phyloP scores from a whole-genome alignment of 139 green algal species.

The Ettlia oleoabundans region DNA sequence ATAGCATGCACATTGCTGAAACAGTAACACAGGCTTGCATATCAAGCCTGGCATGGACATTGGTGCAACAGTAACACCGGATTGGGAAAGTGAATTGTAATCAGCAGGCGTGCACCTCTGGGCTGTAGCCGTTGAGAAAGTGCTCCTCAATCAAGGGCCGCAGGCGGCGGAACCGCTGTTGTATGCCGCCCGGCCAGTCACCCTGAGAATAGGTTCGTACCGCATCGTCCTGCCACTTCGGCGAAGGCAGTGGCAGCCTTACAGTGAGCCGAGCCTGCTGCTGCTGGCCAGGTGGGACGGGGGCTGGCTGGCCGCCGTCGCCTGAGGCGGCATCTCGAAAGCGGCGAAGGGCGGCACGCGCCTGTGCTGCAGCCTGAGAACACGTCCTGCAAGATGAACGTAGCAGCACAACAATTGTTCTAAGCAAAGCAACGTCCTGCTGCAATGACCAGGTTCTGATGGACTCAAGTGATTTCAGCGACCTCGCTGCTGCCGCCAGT shows the following conservation, averaged over 20 bases:
- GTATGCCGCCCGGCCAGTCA: constrained; percentile 30
- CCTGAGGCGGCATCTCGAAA: not conserved
- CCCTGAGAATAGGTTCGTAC: constrained; percentile 6
- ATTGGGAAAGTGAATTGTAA: too few species aligned
- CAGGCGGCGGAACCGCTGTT: constrained; percentile 33
- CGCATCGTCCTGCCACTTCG: not conserved
- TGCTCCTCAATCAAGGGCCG: constrained; percentile 17
- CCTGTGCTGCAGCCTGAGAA: constrained; percentile 21
- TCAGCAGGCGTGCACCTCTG: not conserved
- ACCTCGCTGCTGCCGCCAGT: too few species aligned
- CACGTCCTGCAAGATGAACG: not conserved
- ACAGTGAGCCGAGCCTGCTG: constrained; percentile 1
- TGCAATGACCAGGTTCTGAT: too few species aligned
- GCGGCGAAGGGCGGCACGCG: not conserved
- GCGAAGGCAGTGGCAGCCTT: constrained; percentile 17
- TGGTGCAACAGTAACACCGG: not conserved
- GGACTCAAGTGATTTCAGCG: too few species aligned
- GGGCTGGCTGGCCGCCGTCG: not conserved
- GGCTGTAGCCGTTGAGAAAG: constrained; percentile 8
- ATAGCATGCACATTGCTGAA: not conserved
- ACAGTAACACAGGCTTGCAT: not conserved
- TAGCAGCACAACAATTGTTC: not conserved
- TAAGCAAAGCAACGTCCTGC: too few species aligned
- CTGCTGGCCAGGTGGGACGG: not conserved
- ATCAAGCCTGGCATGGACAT: too few species aligned